Evolutionary conservation across 2,329 filamentous ascomycete species (phyloP), one percentile per base, ranked within the genome.

Genomic region (Aureobasidium sp.): DNA sequence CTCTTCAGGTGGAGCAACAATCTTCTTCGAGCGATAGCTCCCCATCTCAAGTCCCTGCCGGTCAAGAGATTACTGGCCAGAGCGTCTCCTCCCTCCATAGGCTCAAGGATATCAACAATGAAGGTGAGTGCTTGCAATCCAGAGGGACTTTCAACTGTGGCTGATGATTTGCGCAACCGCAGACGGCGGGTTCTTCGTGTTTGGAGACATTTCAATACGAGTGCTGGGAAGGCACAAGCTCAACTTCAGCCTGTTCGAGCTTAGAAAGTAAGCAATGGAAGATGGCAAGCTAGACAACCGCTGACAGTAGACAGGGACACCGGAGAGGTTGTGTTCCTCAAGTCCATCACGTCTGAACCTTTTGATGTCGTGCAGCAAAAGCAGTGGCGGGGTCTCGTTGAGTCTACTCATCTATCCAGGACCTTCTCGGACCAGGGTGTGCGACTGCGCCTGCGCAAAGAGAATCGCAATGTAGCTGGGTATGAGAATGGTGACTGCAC

Each of bases 181-280:
- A 77, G 90, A 94, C 73, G 88, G 88, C 12, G 90, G 87, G 0
- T 95, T 92, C 76, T 96, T 96, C 70, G 87, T 96, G n/a, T 96
- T 95, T 74, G 89, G 89, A 5, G 91, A 96, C 73, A 79, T 96
- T 26, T 94, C 90, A 0, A 85, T 93, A 64, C 88, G 88, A 71
- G 79, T 85, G 27, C 84, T 89, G 68, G 92, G 92, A 34, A 80
- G 79, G 24, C 93, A 86, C 71, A 81, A 87, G 39, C 80, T 96
- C 43, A 83, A 86, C 61, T 96, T 96, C 71, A 87, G 84, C 53
- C 80, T 96, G 15, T 92, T 88, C 73, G 88, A 92, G 72, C 84
- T 90, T 76, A 79, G 77, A 68, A 84, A 82, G 80, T 84, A 73
- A 68, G 79, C 72, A 27, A 13, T 17, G 5, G 20, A n/a, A n/a